Base-by-base conservation (phyloP, 2,329 filamentous ascomycete species). In the Nothophaeocryptopus gaeumannii region DNA sequence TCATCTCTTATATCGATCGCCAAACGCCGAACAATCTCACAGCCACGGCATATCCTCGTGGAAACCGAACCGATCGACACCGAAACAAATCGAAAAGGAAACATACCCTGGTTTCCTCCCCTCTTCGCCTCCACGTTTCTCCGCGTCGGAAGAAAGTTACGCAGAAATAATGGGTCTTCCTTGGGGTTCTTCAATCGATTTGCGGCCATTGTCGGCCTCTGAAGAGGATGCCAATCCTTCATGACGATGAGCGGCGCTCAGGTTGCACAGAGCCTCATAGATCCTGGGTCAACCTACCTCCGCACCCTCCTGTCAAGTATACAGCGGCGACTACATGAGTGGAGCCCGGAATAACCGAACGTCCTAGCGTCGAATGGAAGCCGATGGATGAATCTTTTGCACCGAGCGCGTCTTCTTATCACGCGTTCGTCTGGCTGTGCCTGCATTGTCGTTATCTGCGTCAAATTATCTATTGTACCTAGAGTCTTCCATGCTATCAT, bases 11-110 rank as follows among this genome's bases (percentile, higher is more conserved):
- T 10, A n/a, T 38, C 14, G 35, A 38, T 38, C 34, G 39, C 39
- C 26, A 42, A 15, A 42, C 30, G 29, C 39, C 39, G 39, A 42
- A 42, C 9, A 29, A 39, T 45, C 33, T 31, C 20, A 32, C 8
- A 11, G 9, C 32, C 26, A 36, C 45, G 32, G 45, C 5, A 12
- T 34, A 36, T 41, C 38, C 16, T 41, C 45, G 45, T 35, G 2
- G 14, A 13, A 36, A 15, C 14, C 9, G 13, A 9, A 14, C 16
- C 30, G 10, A 41, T 41, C n/a, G 16, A 38, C 33, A 39, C 37
- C 35, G 30, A 29, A 26, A 31, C 26, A 10, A 7, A 26, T 7
- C 4, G 20, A 26, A 26, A 7, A 26, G 20, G 20, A 4, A 26
- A 26, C 20, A 26, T 26, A 26, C 20, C 20, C 20, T 26, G 20